Percentiles rank a stretch among this genome's conserved stretches.
phyloP scores from a whole-genome alignment of 805 yeast genomes.

The Cyberlindnera nakhonratchasimensis region DNA sequence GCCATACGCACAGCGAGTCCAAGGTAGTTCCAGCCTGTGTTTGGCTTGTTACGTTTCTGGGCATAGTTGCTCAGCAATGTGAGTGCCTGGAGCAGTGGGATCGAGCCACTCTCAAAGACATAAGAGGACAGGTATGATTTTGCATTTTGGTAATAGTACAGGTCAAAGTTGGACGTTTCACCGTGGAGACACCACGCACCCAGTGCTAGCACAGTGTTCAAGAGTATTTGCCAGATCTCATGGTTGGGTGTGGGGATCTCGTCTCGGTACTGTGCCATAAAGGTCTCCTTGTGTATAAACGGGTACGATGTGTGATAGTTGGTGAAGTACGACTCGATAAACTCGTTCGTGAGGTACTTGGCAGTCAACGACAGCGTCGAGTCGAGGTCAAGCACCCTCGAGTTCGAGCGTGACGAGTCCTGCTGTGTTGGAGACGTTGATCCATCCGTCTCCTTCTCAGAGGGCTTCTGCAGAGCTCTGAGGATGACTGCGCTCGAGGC shows the following conservation, averaged over 20 bases:
- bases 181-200: conserved; percentile 68
- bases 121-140: conserved; percentile 40
- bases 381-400: conserved; percentile 24
- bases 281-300: conserved; percentile 51
- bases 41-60: conserved; percentile 62
- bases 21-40: conserved; percentile 64
- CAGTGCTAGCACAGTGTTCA: conserved; percentile 58
- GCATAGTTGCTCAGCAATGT: conserved; percentile 56
- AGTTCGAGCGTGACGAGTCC: conserved; percentile 27
- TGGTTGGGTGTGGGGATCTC: conserved; percentile 40
- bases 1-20: conserved; percentile 69
- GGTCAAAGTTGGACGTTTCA: conserved; percentile 48
- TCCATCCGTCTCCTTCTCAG: conserved; percentile 24
- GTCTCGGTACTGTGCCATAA: conserved; percentile 44
- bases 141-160: conserved; percentile 54
- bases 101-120: conserved; percentile 58
- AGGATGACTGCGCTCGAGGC: conserved; percentile 58
- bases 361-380: conserved; percentile 28
- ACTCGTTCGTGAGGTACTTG: conserved; percentile 32
- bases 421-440: conserved; percentile 17
- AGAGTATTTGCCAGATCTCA: conserved; percentile 49
- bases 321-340: conserved; percentile 50
- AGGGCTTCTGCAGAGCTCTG: conserved; percentile 41
- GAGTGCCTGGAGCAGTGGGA: conserved; percentile 50
- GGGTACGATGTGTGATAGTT: conserved; percentile 63